Percentiles rank a stretch among this genome's conserved stretches.
phyloP scores from a whole-genome alignment of 805 yeast species.

The Komagataella populi region DNA sequence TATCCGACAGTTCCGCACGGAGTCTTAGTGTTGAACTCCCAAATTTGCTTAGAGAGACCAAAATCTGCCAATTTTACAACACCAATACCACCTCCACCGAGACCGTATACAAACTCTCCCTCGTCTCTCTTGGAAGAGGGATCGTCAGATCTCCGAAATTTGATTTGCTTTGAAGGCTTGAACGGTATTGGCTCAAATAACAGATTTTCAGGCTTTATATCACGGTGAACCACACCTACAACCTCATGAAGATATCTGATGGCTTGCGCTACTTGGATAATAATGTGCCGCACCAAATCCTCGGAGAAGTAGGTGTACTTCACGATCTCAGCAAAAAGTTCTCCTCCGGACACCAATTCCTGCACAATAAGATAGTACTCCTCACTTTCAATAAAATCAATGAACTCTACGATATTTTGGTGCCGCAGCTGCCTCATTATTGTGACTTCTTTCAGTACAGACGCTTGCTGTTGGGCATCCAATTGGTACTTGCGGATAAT shows the following conservation, averaged over 20 bases:
- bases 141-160: slow-evolving; percentile 54
- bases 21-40: slow-evolving; percentile 82
- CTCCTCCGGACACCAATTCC: slow-evolving; percentile 71
- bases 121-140: slow-evolving; percentile 65
- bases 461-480: slow-evolving; percentile 45
- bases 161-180: slow-evolving; percentile 22
- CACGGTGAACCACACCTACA: slow-evolving; percentile 73
- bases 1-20: slow-evolving; percentile 99
- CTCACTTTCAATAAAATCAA: slow-evolving; percentile 52
- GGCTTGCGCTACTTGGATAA: slow-evolving; percentile 49
- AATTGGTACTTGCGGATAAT: slow-evolving; percentile 57
- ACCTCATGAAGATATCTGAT: slow-evolving; percentile 57
- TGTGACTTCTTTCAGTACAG: slow-evolving; percentile 69
- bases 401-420: slow-evolving; percentile 49
- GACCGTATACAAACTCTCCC: slow-evolving; percentile 65
- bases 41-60: slow-evolving; percentile 83
- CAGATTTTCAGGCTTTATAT: slow-evolving; percentile 71
- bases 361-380: slow-evolving; percentile 55
- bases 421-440: slow-evolving; percentile 57
- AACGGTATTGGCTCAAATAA: slow-evolving; percentile 48
- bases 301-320: slow-evolving; percentile 55
- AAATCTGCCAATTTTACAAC: slow-evolving; percentile 86
- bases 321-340: slow-evolving; percentile 54
- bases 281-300: slow-evolving; percentile 49
- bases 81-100: slow-evolving; percentile 93